A percentile compares a stretch with the other conserved stretches of the same genome.
These are phyloP conservation scores for Salinomyces thailandicus DNA, from an alignment of 2,329 filamentous ascomycete species.

Conservation along the genomic window DNA sequence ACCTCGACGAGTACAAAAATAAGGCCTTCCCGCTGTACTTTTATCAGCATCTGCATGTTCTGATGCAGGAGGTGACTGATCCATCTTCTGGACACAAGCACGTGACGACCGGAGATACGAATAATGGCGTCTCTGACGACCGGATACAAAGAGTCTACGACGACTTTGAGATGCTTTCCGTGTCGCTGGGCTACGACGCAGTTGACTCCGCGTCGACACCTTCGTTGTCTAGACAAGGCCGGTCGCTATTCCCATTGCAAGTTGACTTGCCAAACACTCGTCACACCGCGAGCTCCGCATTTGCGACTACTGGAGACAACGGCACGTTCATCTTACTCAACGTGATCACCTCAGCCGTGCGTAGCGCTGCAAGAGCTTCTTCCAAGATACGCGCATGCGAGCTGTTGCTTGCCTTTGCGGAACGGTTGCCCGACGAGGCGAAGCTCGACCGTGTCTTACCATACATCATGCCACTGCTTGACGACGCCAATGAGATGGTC, in stretches of 20 bases:
- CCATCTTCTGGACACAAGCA: conserved; percentile 68
- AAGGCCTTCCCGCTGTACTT: conserved; percentile 96
- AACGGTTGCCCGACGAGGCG: conserved; percentile 85
- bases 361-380: conserved; percentile 81
- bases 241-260: conserved; percentile 64
- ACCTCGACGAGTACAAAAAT: conserved; percentile 79
- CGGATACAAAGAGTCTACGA: conserved; percentile 86
- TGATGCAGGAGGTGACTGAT: conserved; percentile 93
- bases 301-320: conserved; percentile 61
- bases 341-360: conserved; percentile 74
- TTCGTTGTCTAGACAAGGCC: conserved; percentile 24
- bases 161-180: conserved; percentile 96
- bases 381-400: conserved; percentile 84
- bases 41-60: conserved; percentile 93
- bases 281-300: conserved; percentile 52
- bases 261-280: conserved; percentile 81
- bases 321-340: conserved; percentile 88
- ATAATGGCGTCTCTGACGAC: conserved; percentile 80
- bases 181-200: conserved; percentile 70
- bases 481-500: conserved; percentile 73
- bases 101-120: conserved; percentile 56
- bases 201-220: conserved; percentile 27
- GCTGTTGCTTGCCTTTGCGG: conserved; percentile 80
- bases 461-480: conserved; percentile 73
- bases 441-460: conserved; percentile 89